Conservation (phyloP, 1,284 basidiomycete genomes). For the Phlebopus sp. region DNA sequence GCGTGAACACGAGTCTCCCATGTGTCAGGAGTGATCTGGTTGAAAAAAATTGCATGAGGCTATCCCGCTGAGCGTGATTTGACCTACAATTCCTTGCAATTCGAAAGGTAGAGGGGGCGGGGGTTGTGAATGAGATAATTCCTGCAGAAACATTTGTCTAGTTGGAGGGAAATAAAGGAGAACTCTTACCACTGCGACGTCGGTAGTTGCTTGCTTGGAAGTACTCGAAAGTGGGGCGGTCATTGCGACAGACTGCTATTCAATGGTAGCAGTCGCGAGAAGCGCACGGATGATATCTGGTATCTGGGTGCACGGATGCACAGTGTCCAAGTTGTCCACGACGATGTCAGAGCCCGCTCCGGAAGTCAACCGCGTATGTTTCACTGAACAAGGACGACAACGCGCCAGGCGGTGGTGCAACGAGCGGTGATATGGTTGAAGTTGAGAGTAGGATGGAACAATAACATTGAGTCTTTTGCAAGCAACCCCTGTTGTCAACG, state of each 20-base stretch:
- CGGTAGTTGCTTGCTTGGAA: conserved; percentile 15
- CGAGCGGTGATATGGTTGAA: not conserved
- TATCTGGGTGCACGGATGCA: not conserved
- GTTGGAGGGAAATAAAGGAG: conserved; percentile 2
- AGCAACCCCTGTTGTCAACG: too few relatives aligned
- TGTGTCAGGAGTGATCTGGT: conserved; percentile 42
- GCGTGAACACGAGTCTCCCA: conserved; percentile 45
- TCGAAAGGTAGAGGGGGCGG: conserved; percentile 36
- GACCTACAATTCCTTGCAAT: conserved; percentile 30
- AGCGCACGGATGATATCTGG: not conserved
- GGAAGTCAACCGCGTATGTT: conserved; percentile 4
- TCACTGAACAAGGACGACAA: not conserved
- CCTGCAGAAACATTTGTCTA: conserved; percentile 20
- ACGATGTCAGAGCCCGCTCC: conserved; percentile 6
- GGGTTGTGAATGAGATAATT: conserved; percentile 31
- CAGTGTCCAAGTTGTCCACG: not conserved
- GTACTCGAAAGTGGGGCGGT: conserved; percentile 7
- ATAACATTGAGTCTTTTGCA: too few relatives aligned
- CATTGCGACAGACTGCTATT: conserved; percentile 8
- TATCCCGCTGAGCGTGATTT: not conserved
- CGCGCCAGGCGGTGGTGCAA: not conserved
- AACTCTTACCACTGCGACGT: conserved; percentile 27
- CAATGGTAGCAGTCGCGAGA: not conserved
- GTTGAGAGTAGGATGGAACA: not conserved
- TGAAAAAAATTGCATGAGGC: not conserved